Evolutionary conservation across 2,329 filamentous ascomycete species (phyloP), one percentile per base, ranked within the genome.

Genomic region (Monilinia polystroma): DNA sequence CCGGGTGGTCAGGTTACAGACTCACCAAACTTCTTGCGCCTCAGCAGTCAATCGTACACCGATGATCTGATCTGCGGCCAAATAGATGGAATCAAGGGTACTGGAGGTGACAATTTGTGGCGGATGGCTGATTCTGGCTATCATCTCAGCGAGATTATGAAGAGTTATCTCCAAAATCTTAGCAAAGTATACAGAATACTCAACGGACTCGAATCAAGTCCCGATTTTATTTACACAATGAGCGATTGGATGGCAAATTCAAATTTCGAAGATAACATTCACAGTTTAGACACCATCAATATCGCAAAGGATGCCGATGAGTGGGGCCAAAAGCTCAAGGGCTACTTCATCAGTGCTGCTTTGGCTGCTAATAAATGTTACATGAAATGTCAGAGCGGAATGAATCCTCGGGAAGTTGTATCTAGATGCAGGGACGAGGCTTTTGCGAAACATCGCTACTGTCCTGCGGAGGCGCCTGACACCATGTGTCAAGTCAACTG

Each of bases 301-400:
- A 11, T 66, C 12, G 26, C 45, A 18, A 35, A 26, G 14, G 20
- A 38, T 18, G 58, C 45, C 49, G 12, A 51, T 1, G 8, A 14
- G 2, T 60, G 49, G 8, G 47, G 45, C 1, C 26, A 38, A 1
- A 23, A 23, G 14, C n/a, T 60, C 8, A 11, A 47, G 38, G 63
- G 55, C 0, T 60, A 66, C n/a, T 32, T 66, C 1, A 66, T 66
- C 18, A 18, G 23, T 35, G 54, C 45, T 45, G 18, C 23, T 23
- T 66, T 47, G 63, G 55, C 63, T 4, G 35, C 45, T 8, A 66
- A 66, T 26, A 66, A 66, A 43, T 66, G 55, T 32, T 66, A 66
- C 47, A 60, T 66, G 55, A 66, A 66, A n/a, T 66, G 63, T 35
- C 45, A 60, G 5, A 38, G n/a, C 4, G 8, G 53, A 1, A 2